A percentile compares a stretch with the other conserved stretches of the same genome.
These are phyloP conservation scores for Hortaea sp. DNA, from an alignment of 2,329 filamentous ascomycete species.

Conservation along the genomic window DNA sequence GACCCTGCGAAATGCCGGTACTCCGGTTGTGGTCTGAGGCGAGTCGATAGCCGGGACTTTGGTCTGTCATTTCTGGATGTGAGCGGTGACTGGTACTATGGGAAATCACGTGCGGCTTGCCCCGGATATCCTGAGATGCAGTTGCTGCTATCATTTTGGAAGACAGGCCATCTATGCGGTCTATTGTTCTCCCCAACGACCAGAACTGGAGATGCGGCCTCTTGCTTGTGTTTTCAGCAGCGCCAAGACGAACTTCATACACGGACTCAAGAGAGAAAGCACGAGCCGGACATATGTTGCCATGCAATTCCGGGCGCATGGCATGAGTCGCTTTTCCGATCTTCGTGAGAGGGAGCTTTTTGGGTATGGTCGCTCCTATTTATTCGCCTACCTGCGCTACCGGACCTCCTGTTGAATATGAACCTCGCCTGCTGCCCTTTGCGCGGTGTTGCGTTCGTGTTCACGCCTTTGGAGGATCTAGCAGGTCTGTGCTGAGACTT, in stretches of 20 bases:
- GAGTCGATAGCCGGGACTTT: constrained; percentile 1
- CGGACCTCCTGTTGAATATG: constrained; percentile 8
- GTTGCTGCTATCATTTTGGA: not conserved
- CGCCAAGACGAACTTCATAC: constrained; percentile 15
- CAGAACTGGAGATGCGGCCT: constrained; percentile 8
- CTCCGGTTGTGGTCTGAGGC: constrained; percentile 1
- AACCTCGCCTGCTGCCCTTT: constrained; percentile 11
- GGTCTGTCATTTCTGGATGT: not conserved
- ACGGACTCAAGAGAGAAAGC: constrained; percentile 10
- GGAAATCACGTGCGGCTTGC: constrained; percentile 24
- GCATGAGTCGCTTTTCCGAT: constrained; percentile 23
- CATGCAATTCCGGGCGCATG: constrained; percentile 17
- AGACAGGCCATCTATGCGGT: constrained; percentile 7
- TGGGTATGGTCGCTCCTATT: constrained; percentile 24
- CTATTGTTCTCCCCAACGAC: not conserved
- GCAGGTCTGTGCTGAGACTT: constrained; percentile 6
- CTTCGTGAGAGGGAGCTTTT: constrained; percentile 21
- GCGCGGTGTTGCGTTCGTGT: constrained; percentile 5
- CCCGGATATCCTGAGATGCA: constrained; percentile 11
- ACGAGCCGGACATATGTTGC: constrained; percentile 27
- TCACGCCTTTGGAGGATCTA: constrained; percentile 1
- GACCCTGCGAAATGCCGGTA: constrained; percentile 27
- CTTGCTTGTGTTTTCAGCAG: constrained; percentile 18
- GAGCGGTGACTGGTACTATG: constrained; percentile 11
- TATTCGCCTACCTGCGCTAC: constrained; percentile 18